Evolutionary conservation across 768 basidiomycete species (phyloP), one percentile per base, ranked within the genome.

Genomic region (Agaricus subrufescens): DNA sequence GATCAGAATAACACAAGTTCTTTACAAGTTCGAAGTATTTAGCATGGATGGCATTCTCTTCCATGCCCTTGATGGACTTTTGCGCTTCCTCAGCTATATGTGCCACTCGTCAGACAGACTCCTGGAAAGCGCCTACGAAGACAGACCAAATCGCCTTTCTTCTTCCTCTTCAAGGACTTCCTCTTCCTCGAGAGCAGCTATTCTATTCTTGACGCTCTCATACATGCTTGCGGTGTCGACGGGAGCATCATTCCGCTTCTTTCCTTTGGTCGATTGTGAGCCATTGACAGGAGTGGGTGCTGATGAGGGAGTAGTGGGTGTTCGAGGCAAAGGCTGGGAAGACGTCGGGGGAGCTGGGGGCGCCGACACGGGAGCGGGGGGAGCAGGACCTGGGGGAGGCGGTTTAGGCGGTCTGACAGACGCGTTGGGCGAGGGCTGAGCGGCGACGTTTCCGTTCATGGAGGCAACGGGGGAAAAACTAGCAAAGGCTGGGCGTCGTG

Each of bases 21-120:
- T 79, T 69, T 73, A 93, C 92, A 75, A 94, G 72, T 72, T 94
- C 92, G 65, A 94, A 83, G 71, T 94, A 94, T 72, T 91, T 93
- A 58, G 82, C 75, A 64, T 94, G 91, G 54, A 94, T 84, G 45
- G 84, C 86, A 61, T 84, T 91, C 69, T 93, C 90, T 60, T 82
- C 84, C 74, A 92, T 77, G 46, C 87, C 91, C 65, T 83, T 89
- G 63, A 94, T 89, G 1, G 86, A 85, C 70, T 87, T 89, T 69
- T 89, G 87, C 39, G 91, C 91, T 73, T 94, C 91, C 69, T 94
- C 91, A 48, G 90, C 91, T 94, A 52, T 54, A 59, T 30, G 46
- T 50, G 64, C 56, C 49, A 60, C 48, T 12, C 44, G 59, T 65
- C 47, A 58, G 53, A 63, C 50, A 64, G 58, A 60, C 48, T 61